Percentiles rank a stretch among this genome's conserved stretches.
These are phyloP conservation scores for Populus hybrid DNA, from an alignment of 441 rosid species.

Conservation along the genomic window DNA sequence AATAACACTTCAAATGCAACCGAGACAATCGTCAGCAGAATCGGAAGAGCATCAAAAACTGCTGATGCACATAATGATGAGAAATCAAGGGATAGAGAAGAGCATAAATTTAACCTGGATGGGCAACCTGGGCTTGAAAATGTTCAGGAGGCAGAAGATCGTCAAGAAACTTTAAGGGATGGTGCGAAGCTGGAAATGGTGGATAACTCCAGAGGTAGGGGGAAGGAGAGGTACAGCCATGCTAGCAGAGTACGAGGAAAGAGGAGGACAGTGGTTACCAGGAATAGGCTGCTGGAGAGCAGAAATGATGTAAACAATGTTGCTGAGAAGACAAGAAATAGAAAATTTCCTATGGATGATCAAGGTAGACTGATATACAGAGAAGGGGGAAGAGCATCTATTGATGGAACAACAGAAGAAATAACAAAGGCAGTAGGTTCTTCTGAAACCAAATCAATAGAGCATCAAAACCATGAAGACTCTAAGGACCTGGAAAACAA, in stretches of 20 bases:
- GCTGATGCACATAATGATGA: constrained; percentile 6
- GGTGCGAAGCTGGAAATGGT: constrained; percentile 23
- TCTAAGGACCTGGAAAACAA: constrained; percentile 6
- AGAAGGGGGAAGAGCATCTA: constrained; percentile 13
- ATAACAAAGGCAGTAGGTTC: not conserved
- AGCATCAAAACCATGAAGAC: not conserved
- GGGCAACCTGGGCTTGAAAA: constrained; percentile 10
- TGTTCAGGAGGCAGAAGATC: constrained; percentile 8
- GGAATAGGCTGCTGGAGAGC: constrained; percentile 29
- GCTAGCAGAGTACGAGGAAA: constrained; percentile 26
- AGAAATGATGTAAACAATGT: constrained; percentile 12
- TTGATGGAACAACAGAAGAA: not conserved
- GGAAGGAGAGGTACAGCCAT: constrained; percentile 9
- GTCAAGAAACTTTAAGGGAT: constrained; percentile 13
- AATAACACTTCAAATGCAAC: constrained; percentile 12
- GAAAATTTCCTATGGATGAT: constrained; percentile 11
- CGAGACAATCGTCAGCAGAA: not conserved
- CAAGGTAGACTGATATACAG: not conserved
- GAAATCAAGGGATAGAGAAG: constrained; percentile 11
- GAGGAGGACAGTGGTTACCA: constrained; percentile 33
- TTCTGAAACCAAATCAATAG: not conserved
- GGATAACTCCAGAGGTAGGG: constrained; percentile 12
- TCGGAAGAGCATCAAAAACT: constrained; percentile 5
- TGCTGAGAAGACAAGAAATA: constrained; percentile 2
- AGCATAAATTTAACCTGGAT: not conserved